Percentiles rank a stretch among this genome's conserved stretches.
Conservation (phyloP, 345 rosid genomes). For the Acer saccharum region DNA sequence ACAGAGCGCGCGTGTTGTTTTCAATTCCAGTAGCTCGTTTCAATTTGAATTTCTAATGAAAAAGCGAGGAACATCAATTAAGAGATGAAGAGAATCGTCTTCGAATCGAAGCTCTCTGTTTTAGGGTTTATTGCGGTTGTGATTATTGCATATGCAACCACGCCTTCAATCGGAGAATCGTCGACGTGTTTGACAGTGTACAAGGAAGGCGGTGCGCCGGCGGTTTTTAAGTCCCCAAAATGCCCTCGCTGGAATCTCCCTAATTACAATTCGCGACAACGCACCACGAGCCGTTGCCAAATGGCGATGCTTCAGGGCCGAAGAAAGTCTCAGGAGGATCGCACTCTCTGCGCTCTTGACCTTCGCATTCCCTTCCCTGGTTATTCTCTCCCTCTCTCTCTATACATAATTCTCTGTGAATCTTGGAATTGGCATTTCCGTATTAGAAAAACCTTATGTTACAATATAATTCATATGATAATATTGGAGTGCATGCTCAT, state of each 20-base stretch:
- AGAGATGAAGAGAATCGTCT: neutral
- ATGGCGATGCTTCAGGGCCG: conserved; percentile 72
- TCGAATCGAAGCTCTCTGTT: conserved; percentile 6
- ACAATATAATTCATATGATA: neutral
- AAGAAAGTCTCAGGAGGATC: conserved; percentile 76
- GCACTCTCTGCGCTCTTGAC: conserved; percentile 76
- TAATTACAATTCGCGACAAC: conserved; percentile 36
- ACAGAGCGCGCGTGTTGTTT: conserved; percentile 1
- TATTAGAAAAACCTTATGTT: neutral
- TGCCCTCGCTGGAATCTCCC: conserved; percentile 90
- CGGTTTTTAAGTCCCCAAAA: conserved; percentile 79
- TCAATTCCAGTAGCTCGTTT: no score
- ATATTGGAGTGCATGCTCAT: neutral
- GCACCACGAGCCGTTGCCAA: conserved; percentile 53
- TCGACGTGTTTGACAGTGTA: conserved; percentile 81
- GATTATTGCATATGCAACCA: conserved; percentile 16
- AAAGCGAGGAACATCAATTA: neutral
- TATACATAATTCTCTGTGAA: no score
- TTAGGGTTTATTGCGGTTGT: conserved; percentile 18
- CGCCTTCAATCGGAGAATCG: conserved; percentile 50
- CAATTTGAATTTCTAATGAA: no score
- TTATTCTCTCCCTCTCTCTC: conserved; percentile 17
- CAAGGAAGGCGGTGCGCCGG: conserved; percentile 90
- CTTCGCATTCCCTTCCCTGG: conserved; percentile 82
- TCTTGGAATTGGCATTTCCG: neutral